phyloP scores from a whole-genome alignment of 208 protist genomes.

The Crithidia mellificae region DNA sequence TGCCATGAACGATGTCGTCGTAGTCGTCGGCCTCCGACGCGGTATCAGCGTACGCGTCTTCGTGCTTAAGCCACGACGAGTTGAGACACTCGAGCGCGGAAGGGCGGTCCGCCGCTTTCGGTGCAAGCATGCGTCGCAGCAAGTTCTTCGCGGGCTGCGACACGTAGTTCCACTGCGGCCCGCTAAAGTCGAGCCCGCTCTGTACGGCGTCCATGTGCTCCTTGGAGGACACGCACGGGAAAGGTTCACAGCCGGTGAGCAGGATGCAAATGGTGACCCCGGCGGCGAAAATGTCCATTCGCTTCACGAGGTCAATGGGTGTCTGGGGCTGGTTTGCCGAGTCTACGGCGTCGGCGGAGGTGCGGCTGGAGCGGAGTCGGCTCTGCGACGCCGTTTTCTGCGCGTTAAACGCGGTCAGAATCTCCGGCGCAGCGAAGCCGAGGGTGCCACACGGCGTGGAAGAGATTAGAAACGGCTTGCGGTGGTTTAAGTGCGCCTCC shows the following conservation, averaged over 20 bases:
- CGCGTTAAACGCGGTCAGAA: conserved; percentile 48
- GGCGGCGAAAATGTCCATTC: conserved; percentile 68
- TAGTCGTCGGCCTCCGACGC: conserved; percentile 14
- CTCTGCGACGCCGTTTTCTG: conserved; percentile 21
- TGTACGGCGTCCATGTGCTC: conserved; percentile 49
- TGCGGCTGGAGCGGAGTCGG: conserved; percentile 9
- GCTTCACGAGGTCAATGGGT: conserved; percentile 45
- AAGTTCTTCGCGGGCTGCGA: conserved; percentile 47
- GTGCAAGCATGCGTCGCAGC: conserved; percentile 46
- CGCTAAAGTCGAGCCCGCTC: conserved; percentile 42
- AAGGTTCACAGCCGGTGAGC: conserved; percentile 61
- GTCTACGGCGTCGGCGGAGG: conserved; percentile 5
- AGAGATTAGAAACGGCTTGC: conserved; percentile 25
- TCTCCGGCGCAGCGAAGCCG: conserved; percentile 59
- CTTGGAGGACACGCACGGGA: conserved; percentile 41
- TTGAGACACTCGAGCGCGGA: conserved; percentile 52
- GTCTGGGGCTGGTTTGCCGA: conserved; percentile 26
- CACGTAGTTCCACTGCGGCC: conserved; percentile 49
- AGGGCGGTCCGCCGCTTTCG: conserved; percentile 39
- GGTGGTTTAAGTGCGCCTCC: conserved; percentile 5
- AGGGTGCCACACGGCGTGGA: conserved; percentile 56
- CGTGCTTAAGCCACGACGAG: conserved; percentile 39
- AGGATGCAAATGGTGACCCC: conserved; percentile 61
- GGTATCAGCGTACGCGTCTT: conserved; percentile 25
- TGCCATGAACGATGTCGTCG: conserved; percentile 12